These are phyloP conservation scores for Pythium brassicae DNA, from an alignment of 352 stramenopile species.

Conservation along the genomic window DNA sequence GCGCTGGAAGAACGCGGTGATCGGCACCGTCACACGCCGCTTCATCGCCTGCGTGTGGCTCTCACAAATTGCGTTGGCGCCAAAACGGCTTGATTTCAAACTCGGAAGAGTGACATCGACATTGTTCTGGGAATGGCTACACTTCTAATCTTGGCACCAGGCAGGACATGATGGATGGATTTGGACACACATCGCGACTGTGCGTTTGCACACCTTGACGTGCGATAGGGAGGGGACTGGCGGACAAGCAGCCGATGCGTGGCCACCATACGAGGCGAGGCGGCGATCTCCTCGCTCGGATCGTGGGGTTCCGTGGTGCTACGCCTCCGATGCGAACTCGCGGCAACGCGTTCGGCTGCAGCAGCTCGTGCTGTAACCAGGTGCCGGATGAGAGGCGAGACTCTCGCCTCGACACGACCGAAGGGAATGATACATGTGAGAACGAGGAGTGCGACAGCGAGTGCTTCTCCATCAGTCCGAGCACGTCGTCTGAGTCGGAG, in stretches of 20 bases:
- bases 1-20: conserved; percentile 69
- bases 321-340: too few relatives aligned
- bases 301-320: too few relatives aligned
- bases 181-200: neutral
- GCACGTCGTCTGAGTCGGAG: conserved; percentile 3
- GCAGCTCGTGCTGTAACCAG: too few relatives aligned
- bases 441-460: conserved; percentile 1
- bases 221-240: too few relatives aligned
- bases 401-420: neutral
- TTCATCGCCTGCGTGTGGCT: conserved; percentile 15
- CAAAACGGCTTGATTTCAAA: conserved; percentile 5
- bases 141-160: neutral
- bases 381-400: too few relatives aligned
- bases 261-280: too few relatives aligned
- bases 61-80: conserved; percentile 6
- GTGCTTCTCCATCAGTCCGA: conserved; percentile 10
- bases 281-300: too few relatives aligned
- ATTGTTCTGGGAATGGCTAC: too few relatives aligned
- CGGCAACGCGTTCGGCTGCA: too few relatives aligned
- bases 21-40: conserved; percentile 25
- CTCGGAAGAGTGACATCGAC: conserved; percentile 6
- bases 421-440: neutral
- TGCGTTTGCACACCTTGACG: too few relatives aligned
- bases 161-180: neutral
- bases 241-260: too few relatives aligned